Evolutionary conservation across 352 stramenopile species (phyloP).

Genomic region (Phytophthora gonapodyides): DNA sequence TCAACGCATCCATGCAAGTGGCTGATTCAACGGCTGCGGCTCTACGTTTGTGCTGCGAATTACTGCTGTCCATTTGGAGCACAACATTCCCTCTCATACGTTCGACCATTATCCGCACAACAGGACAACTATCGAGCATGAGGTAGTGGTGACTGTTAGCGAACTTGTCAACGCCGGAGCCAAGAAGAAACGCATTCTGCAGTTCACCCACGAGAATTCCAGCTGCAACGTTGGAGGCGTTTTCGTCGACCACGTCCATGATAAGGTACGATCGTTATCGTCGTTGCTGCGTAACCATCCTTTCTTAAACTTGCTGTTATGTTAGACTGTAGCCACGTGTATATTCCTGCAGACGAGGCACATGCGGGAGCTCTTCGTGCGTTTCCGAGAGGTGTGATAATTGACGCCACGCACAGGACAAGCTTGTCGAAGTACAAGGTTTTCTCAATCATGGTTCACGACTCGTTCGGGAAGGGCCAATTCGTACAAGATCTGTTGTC

Average conservation of each 20-base stretch:
- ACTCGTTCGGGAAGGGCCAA: constrained; percentile 5
- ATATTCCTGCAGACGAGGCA: too few species aligned
- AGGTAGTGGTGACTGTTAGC: neutral
- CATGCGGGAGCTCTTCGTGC: too few species aligned
- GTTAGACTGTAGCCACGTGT: too few species aligned
- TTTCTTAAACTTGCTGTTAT: too few species aligned
- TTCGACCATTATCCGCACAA: constrained; percentile 12
- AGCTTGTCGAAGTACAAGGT: too few species aligned
- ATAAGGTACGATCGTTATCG: too few species aligned
- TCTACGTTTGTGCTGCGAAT: neutral
- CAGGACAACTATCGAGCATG: neutral
- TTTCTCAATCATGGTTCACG: too few species aligned
- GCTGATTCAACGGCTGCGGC: neutral
- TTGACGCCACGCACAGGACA: too few species aligned
- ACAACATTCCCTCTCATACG: constrained; percentile 6
- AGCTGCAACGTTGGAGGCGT: too few species aligned
- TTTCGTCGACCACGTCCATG: too few species aligned
- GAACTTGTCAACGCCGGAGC: constrained; percentile 4
- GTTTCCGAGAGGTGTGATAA: too few species aligned
- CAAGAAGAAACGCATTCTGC: constrained; percentile 14
- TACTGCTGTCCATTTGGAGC: constrained; percentile 2
- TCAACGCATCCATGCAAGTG: constrained; percentile 12
- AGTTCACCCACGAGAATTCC: neutral
- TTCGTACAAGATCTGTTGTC: constrained; percentile 24
- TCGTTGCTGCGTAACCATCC: too few species aligned